Evolutionary conservation across 2,329 filamentous ascomycete genomes (phyloP).

Genomic region (Aspergillus fumigatiaffinis): DNA sequence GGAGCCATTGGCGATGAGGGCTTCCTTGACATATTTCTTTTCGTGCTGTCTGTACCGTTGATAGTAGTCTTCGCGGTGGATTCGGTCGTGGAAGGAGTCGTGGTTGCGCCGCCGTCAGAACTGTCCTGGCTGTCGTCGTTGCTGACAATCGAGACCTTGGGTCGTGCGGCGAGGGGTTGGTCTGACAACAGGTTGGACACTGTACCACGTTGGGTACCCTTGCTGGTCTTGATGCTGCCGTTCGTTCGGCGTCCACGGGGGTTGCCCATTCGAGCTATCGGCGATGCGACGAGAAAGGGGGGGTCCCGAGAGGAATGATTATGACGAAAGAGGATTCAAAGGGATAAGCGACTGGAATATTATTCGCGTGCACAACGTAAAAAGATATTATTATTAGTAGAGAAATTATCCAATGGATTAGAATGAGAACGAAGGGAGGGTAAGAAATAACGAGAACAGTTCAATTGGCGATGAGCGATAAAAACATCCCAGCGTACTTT

Average conservation of each 20-base stretch:
- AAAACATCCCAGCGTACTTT: neutral
- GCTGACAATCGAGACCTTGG: constrained; percentile 15
- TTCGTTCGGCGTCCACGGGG: constrained; percentile 25
- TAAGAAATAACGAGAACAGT: neutral
- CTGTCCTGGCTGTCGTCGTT: constrained; percentile 23
- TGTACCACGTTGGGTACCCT: constrained; percentile 23
- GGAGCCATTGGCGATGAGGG: constrained; percentile 64
- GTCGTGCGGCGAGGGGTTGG: constrained; percentile 14
- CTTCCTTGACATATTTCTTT: constrained; percentile 32
- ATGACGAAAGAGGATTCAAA: neutral
- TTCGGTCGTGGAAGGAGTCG: constrained; percentile 23
- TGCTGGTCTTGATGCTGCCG: constrained; percentile 25
- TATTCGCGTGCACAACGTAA: neutral
- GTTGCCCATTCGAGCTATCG: constrained; percentile 14
- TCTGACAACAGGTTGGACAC: constrained; percentile 26
- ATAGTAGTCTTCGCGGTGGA: constrained; percentile 9
- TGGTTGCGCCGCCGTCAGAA: constrained; percentile 26
- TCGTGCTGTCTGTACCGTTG: constrained; percentile 6
- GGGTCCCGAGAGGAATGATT: constrained; percentile 11
- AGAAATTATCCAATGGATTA: neutral
- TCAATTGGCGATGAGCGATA: neutral
- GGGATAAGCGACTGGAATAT: neutral
- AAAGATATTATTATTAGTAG: neutral
- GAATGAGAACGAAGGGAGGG: neutral
- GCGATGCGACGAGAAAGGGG: constrained; percentile 3